These are phyloP conservation scores for Millerozyma miso DNA, from an alignment of 805 yeast genomes.

Conservation along the genomic window DNA sequence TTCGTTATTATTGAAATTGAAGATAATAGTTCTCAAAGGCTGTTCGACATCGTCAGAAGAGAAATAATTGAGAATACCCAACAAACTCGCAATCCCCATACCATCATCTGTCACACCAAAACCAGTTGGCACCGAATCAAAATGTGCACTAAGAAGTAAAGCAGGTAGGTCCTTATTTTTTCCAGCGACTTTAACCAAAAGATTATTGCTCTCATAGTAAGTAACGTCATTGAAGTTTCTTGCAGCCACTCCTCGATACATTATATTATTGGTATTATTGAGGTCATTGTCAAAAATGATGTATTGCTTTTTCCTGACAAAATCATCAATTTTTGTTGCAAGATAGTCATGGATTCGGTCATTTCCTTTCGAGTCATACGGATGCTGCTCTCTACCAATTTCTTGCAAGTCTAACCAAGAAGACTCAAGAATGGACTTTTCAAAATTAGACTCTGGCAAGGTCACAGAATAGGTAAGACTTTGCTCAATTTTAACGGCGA, in stretches of 20 bases:
- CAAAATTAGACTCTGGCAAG: constrained; percentile 42
- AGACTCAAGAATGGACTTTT: constrained; percentile 33
- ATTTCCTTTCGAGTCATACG: constrained; percentile 74
- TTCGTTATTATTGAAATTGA: constrained; percentile 87
- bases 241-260: constrained; percentile 48
- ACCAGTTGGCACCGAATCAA: constrained; percentile 83
- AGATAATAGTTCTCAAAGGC: constrained; percentile 68
- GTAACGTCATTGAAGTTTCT: constrained; percentile 45
- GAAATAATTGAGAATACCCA: constrained; percentile 60
- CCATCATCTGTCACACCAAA: constrained; percentile 93
- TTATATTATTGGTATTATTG: constrained; percentile 42
- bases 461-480: constrained; percentile 32
- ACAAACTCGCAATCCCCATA: constrained; percentile 75
- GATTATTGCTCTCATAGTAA: constrained; percentile 80
- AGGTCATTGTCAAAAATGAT: constrained; percentile 38
- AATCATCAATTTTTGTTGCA: constrained; percentile 33
- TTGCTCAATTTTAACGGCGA: constrained; percentile 37
- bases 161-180: constrained; percentile 55
- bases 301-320: constrained; percentile 27
- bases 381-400: constrained; percentile 66
- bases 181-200: constrained; percentile 75
- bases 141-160: constrained; percentile 77
- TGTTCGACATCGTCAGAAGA: constrained; percentile 28
- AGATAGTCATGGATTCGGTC: constrained; percentile 73
- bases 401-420: constrained; percentile 70